Evolutionary conservation across 164 flowering plant genomes (phyloP).

Genomic region (Liquidambar formosana): DNA sequence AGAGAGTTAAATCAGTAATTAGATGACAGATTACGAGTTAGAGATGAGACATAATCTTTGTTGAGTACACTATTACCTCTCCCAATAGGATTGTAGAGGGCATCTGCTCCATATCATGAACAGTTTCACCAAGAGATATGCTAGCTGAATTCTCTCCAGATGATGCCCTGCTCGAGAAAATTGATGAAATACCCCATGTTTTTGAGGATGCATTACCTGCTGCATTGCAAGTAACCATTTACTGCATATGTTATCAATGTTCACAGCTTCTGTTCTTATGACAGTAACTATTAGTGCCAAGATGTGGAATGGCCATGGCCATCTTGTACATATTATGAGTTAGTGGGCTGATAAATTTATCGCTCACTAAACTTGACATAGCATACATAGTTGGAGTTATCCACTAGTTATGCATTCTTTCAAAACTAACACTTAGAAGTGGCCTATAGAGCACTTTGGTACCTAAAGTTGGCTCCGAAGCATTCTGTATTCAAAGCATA

Average conservation of each 20-base stretch:
- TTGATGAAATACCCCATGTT: slow-evolving; percentile 35
- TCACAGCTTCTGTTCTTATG: neutral
- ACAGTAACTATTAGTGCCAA: neutral
- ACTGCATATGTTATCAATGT: neutral
- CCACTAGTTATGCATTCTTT: no score
- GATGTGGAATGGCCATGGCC: neutral
- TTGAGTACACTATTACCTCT: slow-evolving; percentile 24
- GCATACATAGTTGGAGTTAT: no score
- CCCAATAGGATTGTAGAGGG: slow-evolving; percentile 29
- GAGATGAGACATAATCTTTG: neutral
- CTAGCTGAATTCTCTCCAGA: slow-evolving; percentile 16
- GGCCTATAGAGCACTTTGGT: no score
- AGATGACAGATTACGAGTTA: neutral
- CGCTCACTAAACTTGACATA: no score
- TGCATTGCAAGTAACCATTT: neutral
- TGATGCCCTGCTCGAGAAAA: slow-evolving; percentile 27
- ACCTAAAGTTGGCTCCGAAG: no score
- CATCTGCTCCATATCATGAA: slow-evolving; percentile 11
- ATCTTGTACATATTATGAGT: neutral
- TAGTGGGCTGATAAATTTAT: no score
- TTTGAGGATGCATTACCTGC: slow-evolving; percentile 23
- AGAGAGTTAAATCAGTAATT: neutral
- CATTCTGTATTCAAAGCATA: no score
- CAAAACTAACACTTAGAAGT: no score
- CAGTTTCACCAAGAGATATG: slow-evolving; percentile 16